phyloP scores from a whole-genome alignment of 441 rosid genomes.

The Viola pubescens region DNA sequence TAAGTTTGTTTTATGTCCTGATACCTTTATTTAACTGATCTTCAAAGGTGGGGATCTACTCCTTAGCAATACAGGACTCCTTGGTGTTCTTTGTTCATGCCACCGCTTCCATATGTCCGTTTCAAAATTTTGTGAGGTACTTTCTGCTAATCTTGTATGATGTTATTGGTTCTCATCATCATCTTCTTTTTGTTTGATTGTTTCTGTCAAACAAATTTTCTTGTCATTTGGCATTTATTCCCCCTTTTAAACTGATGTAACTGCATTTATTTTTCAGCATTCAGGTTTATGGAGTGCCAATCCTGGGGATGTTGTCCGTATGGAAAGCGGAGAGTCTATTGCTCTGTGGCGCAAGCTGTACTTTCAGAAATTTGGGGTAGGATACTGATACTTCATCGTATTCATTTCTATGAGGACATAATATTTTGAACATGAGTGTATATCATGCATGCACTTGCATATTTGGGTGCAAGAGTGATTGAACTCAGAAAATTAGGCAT shows the following conservation, averaged over 20 bases:
- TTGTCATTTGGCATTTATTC: slow-evolving; percentile 8
- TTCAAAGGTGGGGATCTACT: slow-evolving; percentile 44
- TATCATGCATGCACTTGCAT: neutral
- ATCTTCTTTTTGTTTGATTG: too few species aligned
- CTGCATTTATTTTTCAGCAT: slow-evolving; percentile 30
- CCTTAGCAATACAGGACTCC: slow-evolving; percentile 42
- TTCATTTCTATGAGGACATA: neutral
- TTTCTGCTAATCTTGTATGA: slow-evolving; percentile 9
- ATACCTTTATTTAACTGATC: slow-evolving; percentile 15
- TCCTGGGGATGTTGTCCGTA: slow-evolving; percentile 44
- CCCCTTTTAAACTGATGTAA: slow-evolving; percentile 6
- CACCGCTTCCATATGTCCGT: slow-evolving; percentile 46
- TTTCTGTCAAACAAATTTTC: slow-evolving; percentile 1
- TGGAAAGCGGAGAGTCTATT: slow-evolving; percentile 49
- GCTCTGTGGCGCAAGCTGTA: slow-evolving; percentile 39
- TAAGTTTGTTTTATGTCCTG: slow-evolving; percentile 7
- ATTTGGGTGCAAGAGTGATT: neutral
- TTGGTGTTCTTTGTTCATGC: slow-evolving; percentile 44
- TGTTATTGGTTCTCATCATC: neutral
- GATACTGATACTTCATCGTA: slow-evolving; percentile 12
- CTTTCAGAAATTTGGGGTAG: slow-evolving; percentile 48
- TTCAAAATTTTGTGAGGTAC: slow-evolving; percentile 49
- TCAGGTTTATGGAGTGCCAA: slow-evolving; percentile 33
- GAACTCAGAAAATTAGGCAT: neutral
- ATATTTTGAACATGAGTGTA: neutral